A percentile compares a stretch with the other conserved stretches of the same genome.
phyloP scores from a whole-genome alignment of 331 rosid species.

The Pyracantha coccinea region DNA sequence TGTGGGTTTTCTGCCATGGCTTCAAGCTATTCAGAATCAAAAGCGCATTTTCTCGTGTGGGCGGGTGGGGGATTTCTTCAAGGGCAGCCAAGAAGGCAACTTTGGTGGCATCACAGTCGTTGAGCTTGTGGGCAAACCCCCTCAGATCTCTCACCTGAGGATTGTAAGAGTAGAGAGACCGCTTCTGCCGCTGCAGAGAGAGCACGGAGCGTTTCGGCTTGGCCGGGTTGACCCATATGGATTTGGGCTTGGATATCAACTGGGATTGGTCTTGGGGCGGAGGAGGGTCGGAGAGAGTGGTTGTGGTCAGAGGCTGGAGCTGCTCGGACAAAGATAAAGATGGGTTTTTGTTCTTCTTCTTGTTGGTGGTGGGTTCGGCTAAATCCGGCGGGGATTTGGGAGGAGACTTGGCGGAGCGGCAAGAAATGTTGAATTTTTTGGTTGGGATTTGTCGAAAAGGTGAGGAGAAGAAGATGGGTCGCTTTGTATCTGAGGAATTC shows the following conservation, averaged over 20 bases:
- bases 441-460: slow-evolving; percentile 11
- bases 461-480: slow-evolving; percentile 38
- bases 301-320: slow-evolving; percentile 49
- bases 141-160: slow-evolving; percentile 56
- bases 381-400: slow-evolving; percentile 27
- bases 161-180: slow-evolving; percentile 39
- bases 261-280: slow-evolving; percentile 27
- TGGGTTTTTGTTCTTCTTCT: slow-evolving; percentile 15
- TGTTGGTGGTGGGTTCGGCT: neutral
- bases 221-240: slow-evolving; percentile 89
- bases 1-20: slow-evolving; percentile 71
- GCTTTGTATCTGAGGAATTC: slow-evolving; percentile 34
- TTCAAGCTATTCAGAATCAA: slow-evolving; percentile 72
- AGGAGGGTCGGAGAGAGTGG: slow-evolving; percentile 35
- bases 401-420: slow-evolving; percentile 34
- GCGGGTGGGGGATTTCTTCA: slow-evolving; percentile 56
- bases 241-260: slow-evolving; percentile 58
- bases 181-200: slow-evolving; percentile 61
- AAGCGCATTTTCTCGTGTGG: slow-evolving; percentile 63
- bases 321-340: slow-evolving; percentile 66
- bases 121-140: slow-evolving; percentile 54
- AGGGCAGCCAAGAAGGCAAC: slow-evolving; percentile 43
- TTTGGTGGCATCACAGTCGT: slow-evolving; percentile 32
- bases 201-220: slow-evolving; percentile 63
- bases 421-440: slow-evolving; percentile 25